A percentile compares a stretch with the other conserved stretches of the same genome.
Conservation (phyloP, 257 asterid species). For the Solanum stenotomum region DNA sequence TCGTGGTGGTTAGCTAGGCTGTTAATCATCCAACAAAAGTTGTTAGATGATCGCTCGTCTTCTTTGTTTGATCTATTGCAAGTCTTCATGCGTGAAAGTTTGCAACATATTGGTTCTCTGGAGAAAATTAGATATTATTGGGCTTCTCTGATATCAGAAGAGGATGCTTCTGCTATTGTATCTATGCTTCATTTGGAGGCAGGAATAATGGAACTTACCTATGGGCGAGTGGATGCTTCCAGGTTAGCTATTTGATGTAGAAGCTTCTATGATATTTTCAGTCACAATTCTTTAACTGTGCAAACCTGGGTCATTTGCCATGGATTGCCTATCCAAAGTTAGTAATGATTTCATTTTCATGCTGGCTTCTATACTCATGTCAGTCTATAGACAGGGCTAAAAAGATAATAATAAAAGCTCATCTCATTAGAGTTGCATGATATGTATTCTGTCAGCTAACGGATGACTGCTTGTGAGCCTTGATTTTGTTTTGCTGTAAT, state of each 20-base stretch:
- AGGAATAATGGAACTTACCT: conserved; percentile 73
- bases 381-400: neutral
- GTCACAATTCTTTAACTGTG: neutral
- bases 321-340: neutral
- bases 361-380: neutral
- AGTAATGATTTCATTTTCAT: neutral
- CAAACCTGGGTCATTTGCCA: neutral
- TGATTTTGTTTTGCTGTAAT: neutral
- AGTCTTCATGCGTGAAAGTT: conserved; percentile 48
- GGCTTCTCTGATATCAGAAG: conserved; percentile 36
- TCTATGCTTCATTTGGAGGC: conserved; percentile 68
- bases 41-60: conserved; percentile 80
- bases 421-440: neutral
- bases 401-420: neutral
- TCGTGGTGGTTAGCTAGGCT: conserved; percentile 90
- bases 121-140: conserved; percentile 42
- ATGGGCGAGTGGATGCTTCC: conserved; percentile 78
- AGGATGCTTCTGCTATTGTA: conserved; percentile 44
- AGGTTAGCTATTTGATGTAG: conserved; percentile 37
- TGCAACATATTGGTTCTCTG: conserved; percentile 45
- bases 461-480: neutral
- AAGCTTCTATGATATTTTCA: neutral
- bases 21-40: conserved; percentile 73
- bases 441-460: neutral
- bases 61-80: conserved; percentile 69